Percentiles rank a stretch among this genome's conserved stretches.
Evolutionary conservation across 257 asterid genomes (phyloP).

Genomic region (Rauvolfia tetraphylla): DNA sequence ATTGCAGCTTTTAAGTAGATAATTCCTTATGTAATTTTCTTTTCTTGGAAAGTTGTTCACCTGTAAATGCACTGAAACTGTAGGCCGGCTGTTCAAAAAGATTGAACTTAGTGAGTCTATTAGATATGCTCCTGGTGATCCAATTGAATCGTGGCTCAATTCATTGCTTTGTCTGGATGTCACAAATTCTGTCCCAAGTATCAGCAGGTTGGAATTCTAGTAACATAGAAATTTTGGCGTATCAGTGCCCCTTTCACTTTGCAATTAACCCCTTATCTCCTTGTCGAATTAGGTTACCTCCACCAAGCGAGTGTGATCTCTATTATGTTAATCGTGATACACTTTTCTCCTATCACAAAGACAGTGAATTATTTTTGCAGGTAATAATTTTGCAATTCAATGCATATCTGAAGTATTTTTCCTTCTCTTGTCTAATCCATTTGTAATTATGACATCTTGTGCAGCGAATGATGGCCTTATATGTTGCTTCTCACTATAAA

Average conservation of each 20-base stretch:
- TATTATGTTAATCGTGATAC: slow-evolving; percentile 95
- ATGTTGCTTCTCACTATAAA: slow-evolving; percentile 96
- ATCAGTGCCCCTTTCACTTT: slow-evolving; percentile 5
- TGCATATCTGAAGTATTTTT: not conserved
- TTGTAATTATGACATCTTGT: slow-evolving; percentile 11
- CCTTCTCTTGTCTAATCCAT: not conserved
- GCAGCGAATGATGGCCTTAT: slow-evolving; percentile 98
- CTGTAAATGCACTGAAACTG: slow-evolving; percentile 23
- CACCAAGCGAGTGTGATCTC: slow-evolving; percentile 76
- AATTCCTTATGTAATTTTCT: not conserved
- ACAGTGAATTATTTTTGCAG: slow-evolving; percentile 88
- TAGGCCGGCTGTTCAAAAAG: slow-evolving; percentile 85
- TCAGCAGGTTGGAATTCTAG: slow-evolving; percentile 53
- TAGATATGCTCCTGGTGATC: slow-evolving; percentile 96
- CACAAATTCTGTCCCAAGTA: slow-evolving; percentile 57
- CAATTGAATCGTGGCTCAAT: slow-evolving; percentile 86
- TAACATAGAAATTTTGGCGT: not conserved
- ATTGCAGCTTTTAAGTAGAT: not conserved
- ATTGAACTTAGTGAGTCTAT: slow-evolving; percentile 87
- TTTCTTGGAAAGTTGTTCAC: slow-evolving; percentile 14
- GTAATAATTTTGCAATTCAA: slow-evolving; percentile 25
- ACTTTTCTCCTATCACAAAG: slow-evolving; percentile 84
- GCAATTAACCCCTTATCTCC: slow-evolving; percentile 20
- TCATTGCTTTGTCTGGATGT: slow-evolving; percentile 85
- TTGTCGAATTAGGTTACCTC: slow-evolving; percentile 52